Evolutionary conservation across 2,329 filamentous ascomycete species (phyloP).

Genomic region (Leptodontidium sp.): DNA sequence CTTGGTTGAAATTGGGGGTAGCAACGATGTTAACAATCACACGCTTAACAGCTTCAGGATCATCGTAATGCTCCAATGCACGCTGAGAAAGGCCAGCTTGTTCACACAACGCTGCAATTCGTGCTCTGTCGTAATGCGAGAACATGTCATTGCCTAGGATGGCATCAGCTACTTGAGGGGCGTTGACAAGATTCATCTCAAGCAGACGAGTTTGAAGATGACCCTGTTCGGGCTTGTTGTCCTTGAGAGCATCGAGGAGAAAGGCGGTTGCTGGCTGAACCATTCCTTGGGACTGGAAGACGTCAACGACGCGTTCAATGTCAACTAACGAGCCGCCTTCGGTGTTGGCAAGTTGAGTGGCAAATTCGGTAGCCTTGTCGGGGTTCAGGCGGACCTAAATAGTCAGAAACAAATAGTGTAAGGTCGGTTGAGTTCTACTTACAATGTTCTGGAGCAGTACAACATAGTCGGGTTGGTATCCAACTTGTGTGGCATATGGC

Average conservation of each 20-base stretch:
- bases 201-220: constrained; percentile 92
- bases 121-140: constrained; percentile 90
- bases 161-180: constrained; percentile 95
- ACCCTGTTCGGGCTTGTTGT: constrained; percentile 92
- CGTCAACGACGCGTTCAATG: constrained; percentile 92
- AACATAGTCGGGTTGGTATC: constrained; percentile 96
- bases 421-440: constrained; percentile 2
- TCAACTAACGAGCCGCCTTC: constrained; percentile 89
- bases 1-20: constrained; percentile 84
- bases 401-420: neutral
- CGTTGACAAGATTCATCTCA: constrained; percentile 98
- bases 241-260: constrained; percentile 91
- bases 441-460: constrained; percentile 86
- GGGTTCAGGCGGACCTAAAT: constrained; percentile 79
- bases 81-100: constrained; percentile 87
- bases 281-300: constrained; percentile 98
- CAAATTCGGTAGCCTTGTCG: constrained; percentile 95
- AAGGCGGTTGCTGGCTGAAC: constrained; percentile 98
- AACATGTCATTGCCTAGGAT: constrained; percentile 99
- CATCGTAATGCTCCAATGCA: constrained; percentile 94
- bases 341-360: constrained; percentile 88
- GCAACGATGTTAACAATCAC: constrained; percentile 83
- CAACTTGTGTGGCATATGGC: constrained; percentile 83
- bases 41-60: constrained; percentile 88
- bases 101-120: constrained; percentile 91